Conservation (phyloP, 2,329 filamentous ascomycete genomes). For the Fusarium xylarioides region DNA sequence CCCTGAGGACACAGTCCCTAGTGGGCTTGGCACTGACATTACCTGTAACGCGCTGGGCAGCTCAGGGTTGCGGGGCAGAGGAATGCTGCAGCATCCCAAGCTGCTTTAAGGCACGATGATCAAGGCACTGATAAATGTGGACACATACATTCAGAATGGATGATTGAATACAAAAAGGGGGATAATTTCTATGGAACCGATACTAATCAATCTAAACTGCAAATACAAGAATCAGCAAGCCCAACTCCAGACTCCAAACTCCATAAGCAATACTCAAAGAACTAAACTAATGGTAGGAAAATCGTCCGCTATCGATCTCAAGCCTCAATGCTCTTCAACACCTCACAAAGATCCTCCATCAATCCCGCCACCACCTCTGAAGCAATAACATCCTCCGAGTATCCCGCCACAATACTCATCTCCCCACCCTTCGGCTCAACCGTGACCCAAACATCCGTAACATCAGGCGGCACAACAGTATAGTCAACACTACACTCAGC, state of each 20-base stretch:
- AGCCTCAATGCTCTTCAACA: background rate
- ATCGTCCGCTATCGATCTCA: fast-evolving
- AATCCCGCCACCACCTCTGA: background rate
- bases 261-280: background rate
- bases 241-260: background rate
- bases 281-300: background rate
- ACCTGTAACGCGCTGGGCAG: fast-evolving
- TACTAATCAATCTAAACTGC: fast-evolving
- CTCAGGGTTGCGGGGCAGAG: fast-evolving
- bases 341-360: background rate
- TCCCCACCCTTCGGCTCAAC: background rate
- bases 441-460: background rate
- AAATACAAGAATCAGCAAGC: background rate
- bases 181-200: fast-evolving
- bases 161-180: fast-evolving
- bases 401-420: background rate
- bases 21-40: fast-evolving
- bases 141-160: fast-evolving
- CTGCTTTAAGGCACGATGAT: no score
- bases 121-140: fast-evolving
- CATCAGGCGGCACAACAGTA: background rate
- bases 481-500: background rate
- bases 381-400: background rate
- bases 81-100: background rate
- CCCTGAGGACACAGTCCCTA: background rate